phyloP scores from a whole-genome alignment of 1,139 yeast species.

The Geotrichum bryndzae region DNA sequence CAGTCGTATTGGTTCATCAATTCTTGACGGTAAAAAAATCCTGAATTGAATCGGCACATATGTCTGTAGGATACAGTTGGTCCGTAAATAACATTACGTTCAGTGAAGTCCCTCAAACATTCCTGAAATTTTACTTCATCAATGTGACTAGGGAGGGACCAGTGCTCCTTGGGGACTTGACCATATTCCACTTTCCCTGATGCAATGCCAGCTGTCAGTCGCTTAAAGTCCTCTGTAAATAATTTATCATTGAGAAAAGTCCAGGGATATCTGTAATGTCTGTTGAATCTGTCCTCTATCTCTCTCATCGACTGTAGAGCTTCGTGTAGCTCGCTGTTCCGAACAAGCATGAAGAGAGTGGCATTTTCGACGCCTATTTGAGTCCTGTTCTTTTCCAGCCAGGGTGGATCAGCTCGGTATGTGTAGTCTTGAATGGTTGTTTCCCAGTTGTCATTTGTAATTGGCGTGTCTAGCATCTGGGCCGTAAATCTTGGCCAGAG shows the following conservation, averaged over 20 bases:
- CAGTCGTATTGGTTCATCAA: slow-evolving; percentile 63
- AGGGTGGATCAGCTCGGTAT: slow-evolving; percentile 25
- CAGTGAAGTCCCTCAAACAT: slow-evolving; percentile 49
- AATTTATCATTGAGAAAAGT: slow-evolving; percentile 69
- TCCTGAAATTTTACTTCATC: slow-evolving; percentile 41
- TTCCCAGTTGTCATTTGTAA: slow-evolving; percentile 1
- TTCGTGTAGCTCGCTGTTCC: slow-evolving; percentile 57
- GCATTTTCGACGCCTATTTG: slow-evolving; percentile 51
- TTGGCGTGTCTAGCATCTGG: background rate
- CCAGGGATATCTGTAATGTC: slow-evolving; percentile 69
- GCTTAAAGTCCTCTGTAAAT: slow-evolving; percentile 53
- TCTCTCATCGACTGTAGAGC: slow-evolving; percentile 61
- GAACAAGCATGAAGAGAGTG: slow-evolving; percentile 65
- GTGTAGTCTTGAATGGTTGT: slow-evolving; percentile 16
- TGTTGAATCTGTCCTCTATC: slow-evolving; percentile 61
- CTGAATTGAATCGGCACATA: slow-evolving; percentile 80
- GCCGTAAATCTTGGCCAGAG: background rate
- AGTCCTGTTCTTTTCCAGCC: slow-evolving; percentile 29
- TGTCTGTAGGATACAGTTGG: slow-evolving; percentile 70
- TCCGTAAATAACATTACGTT: slow-evolving; percentile 67
- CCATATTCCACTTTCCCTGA: slow-evolving; percentile 78
- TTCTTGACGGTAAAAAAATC: slow-evolving; percentile 71
- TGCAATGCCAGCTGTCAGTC: slow-evolving; percentile 70
- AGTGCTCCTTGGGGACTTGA: slow-evolving; percentile 54
- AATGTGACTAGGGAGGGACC: slow-evolving; percentile 60